Evolutionary conservation across 192 early-diverging fungal species (phyloP), one percentile per base, ranked within the genome.

Genomic region (Coemansia asiatica): DNA sequence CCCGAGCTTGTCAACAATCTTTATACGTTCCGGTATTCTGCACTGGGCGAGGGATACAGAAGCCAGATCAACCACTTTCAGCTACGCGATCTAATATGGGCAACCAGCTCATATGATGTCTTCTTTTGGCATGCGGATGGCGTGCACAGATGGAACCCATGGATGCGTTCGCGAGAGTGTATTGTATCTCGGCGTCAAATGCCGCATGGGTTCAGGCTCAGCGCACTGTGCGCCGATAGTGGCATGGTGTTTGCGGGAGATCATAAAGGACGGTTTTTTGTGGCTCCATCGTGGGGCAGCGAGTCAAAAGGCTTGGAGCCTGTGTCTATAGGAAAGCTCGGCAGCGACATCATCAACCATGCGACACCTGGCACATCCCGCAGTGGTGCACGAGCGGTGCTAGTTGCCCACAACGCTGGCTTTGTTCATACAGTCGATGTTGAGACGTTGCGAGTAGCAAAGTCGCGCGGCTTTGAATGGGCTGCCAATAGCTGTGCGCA

Each of bases 11-110:
- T 61, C 23, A 49, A n/a, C 0, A 10, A 56, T 29, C 72, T 75
- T 26, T 82, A 64, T 49, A 13, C 16, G 3, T 75, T 83, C 38
- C 46, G 75, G 10, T 61, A 66, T 58, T 57, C 81, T 28, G 64
- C 40, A 16, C 35, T 74, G 13, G 74, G 79, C 8, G 69, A 67
- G 22, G 29, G 25, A 8, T 64, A 59, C 38, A 58, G 64, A 19
- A 65, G 77, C 54, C 70, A 80, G 51, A 60, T 80, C 59, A 63
- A 49, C 38, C 75, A 84, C 61, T 75, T 81, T 27, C 77, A 81
- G 67, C 61, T 80, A 19, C 82, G 82, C 56, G 71, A 84, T 51
- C 54, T 84, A 63, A 48, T 84, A 10, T 75, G 72, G 60, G 75
- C 82, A 4, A 75, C 76, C 6, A 79, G 74, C 60, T 63, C 56